Conservation (phyloP, 306 rosid genomes). For the Mimosa bimucronata region DNA sequence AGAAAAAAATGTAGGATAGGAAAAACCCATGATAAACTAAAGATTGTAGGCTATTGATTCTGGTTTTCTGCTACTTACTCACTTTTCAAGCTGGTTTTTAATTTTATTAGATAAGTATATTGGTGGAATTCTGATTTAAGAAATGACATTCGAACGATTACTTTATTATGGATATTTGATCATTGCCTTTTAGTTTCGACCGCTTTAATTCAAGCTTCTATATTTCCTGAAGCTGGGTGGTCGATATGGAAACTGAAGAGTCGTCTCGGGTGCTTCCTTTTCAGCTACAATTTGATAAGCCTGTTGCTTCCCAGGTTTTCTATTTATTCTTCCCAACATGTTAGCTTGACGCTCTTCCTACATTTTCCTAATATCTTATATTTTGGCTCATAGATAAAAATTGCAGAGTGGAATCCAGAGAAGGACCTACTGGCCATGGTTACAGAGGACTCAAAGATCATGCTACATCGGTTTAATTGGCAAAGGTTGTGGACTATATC, state of each 20-base stretch:
- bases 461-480: conserved; percentile 98
- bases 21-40: neutral
- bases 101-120: neutral
- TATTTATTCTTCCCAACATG: neutral
- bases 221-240: conserved; percentile 26
- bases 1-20: neutral
- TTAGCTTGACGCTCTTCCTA: neutral
- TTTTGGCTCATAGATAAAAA: conserved; percentile 54
- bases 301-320: conserved; percentile 76
- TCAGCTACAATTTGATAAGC: conserved; percentile 94
- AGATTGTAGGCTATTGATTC: neutral
- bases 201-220: neutral
- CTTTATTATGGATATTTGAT: neutral
- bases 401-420: conserved; percentile 99
- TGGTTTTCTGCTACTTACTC: neutral
- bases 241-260: conserved; percentile 77
- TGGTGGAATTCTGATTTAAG: neutral
- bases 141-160: neutral
- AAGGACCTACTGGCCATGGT: conserved; percentile 98
- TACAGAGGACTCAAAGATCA: conserved; percentile 83
- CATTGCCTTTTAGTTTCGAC: neutral
- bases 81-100: neutral
- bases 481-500: conserved; percentile 93
- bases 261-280: conserved; percentile 70
- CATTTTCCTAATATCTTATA: conserved; percentile 19